Evolutionary conservation across 208 protist species (phyloP), one percentile per base, ranked within the genome.

Genomic region (Leishmania arabica): DNA sequence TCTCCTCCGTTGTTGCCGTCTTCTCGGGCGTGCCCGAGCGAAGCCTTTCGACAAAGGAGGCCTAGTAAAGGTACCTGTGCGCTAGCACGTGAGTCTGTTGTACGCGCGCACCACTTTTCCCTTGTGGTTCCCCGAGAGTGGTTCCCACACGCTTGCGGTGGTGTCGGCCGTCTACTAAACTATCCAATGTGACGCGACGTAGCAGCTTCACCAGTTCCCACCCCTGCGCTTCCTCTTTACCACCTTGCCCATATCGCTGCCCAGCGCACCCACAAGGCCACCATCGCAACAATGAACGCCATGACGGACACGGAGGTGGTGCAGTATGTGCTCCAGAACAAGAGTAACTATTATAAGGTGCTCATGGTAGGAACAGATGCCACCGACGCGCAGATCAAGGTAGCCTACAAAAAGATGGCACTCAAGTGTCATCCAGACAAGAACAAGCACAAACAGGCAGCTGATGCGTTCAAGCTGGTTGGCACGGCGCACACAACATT

Each of bases 351-450:
- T 84, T 98, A 97, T 84, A 85, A 86, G 34, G 80, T 97, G n/a
- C 86, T 98, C 21, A 91, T 94, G 84, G 77, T 98, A 5, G 83
- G 90, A 37, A 78, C 83, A 9, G 82, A 42, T 47, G 92, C 94
- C 53, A 91, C 88, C 11, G 81, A 78, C 21, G 89, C 90, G 9
- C 84, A 97, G 69, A 92, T 98, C 56, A 96, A 95, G 82, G 78
- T 79, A 11, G 89, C 90, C n/a, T 98, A 98, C 90, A 95, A 96
- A 83, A 94, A 92, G 74, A 89, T 97, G 84, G 95, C 94, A 5
- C 81, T 98, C 37, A 94, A 88, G 80, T 97, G 94, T 68, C 96
- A 98, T 79, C 96, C 96, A 8, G 96, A 98, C 85, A 98, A 98
- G 82, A 97, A 97, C 84, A 95, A 93, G 72, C 82, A 95, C 73